Evolutionary conservation across 371 early-diverging fungal genomes (phyloP).

Genomic region (Rhizopus microsporus): DNA sequence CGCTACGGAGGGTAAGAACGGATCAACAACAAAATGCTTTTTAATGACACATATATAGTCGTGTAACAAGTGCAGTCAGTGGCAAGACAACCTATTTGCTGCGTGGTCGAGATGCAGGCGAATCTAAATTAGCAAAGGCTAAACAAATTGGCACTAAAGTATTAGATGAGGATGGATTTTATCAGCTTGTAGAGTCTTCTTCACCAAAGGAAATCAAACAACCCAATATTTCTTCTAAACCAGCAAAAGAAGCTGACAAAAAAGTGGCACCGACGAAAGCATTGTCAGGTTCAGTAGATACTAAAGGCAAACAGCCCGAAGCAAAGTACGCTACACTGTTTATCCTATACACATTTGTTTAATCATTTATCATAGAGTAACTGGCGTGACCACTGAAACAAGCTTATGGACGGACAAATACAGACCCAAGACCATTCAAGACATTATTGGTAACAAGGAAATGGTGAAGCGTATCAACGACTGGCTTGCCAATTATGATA

Average conservation of each 20-base stretch:
- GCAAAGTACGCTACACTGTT: constrained; percentile 6
- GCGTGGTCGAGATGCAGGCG: constrained; percentile 93
- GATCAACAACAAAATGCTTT: constrained; percentile 1
- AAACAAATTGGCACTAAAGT: constrained; percentile 69
- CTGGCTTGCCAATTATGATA: constrained; percentile 32
- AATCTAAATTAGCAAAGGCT: constrained; percentile 88
- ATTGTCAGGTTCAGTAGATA: no score
- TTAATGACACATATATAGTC: constrained; percentile 44
- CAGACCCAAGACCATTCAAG: constrained; percentile 78
- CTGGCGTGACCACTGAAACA: not conserved
- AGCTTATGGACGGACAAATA: constrained; percentile 96
- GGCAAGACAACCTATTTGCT: constrained; percentile 92
- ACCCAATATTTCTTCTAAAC: constrained; percentile 3
- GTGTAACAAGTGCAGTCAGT: constrained; percentile 83
- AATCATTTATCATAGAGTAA: not conserved
- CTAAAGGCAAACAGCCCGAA: not conserved
- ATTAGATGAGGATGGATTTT: constrained; percentile 90
- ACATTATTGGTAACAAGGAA: constrained; percentile 93
- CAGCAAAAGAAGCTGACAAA: constrained; percentile 12
- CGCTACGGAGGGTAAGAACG: constrained; percentile 80
- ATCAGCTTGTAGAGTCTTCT: constrained; percentile 71
- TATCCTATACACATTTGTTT: no score
- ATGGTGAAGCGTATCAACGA: constrained; percentile 55
- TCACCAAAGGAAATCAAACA: constrained; percentile 21
- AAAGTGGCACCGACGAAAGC: not conserved